A percentile compares a stretch with the other conserved stretches of the same genome.
Conservation (phyloP, 768 basidiomycete species). For the Rhodotorula paludigena region DNA sequence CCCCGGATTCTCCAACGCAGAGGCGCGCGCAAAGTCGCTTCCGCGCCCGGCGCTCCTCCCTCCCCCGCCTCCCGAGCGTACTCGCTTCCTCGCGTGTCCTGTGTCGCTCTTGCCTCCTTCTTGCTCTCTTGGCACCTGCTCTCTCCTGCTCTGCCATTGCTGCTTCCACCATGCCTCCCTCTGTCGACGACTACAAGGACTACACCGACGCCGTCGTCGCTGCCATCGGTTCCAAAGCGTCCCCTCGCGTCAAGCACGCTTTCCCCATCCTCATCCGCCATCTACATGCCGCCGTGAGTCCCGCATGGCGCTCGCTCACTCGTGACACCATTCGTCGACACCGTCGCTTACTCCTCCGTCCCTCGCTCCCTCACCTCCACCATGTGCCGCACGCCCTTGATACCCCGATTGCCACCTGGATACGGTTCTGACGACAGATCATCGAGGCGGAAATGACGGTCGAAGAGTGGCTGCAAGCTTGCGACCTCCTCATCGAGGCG, state of each 20-base stretch:
- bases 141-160: neutral
- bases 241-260: conserved; percentile 41
- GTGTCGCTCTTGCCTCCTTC: neutral
- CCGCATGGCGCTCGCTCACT: neutral
- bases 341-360: no score
- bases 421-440: neutral
- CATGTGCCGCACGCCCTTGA: no score
- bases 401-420: no score
- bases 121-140: neutral
- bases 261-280: conserved; percentile 43
- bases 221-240: conserved; percentile 17
- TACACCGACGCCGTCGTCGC: conserved; percentile 21
- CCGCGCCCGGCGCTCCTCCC: no score
- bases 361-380: no score
- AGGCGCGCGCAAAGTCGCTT: no score
- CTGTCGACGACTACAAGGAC: neutral
- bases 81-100: no score
- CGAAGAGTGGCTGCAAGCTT: conserved; percentile 41
- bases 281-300: conserved; percentile 38
- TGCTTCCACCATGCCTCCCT: conserved; percentile 1
- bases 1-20: no score
- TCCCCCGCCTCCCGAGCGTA: no score
- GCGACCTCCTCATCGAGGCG: conserved; percentile 40
- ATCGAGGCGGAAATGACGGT: conserved; percentile 40
- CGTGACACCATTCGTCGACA: no score